Percentiles rank a stretch among this genome's conserved stretches.
phyloP scores from a whole-genome alignment of 352 stramenopile genomes.

The Phytophthora meadii region DNA sequence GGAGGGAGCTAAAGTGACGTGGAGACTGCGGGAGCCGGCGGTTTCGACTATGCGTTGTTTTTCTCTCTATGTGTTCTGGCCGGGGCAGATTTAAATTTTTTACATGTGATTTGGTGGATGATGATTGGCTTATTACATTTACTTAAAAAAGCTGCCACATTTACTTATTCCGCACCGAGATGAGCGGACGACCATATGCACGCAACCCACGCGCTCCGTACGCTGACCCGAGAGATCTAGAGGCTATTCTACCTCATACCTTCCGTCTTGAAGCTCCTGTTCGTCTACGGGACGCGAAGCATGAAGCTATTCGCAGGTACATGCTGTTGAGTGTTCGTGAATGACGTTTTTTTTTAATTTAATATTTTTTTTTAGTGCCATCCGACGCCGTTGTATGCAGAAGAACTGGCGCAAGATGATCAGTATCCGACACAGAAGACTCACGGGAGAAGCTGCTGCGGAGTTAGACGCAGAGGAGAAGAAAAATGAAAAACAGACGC shows the following conservation, averaged over 20 bases:
- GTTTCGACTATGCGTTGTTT: slow-evolving; percentile 39
- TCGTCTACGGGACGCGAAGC: slow-evolving; percentile 33
- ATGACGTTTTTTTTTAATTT: slow-evolving; percentile 8
- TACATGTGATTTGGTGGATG: slow-evolving; percentile 15
- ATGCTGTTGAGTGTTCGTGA: not conserved
- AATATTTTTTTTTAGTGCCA: slow-evolving; percentile 47
- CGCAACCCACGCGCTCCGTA: slow-evolving; percentile 56
- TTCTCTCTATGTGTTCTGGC: slow-evolving; percentile 33
- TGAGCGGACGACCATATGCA: slow-evolving; percentile 81
- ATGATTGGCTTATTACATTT: slow-evolving; percentile 24
- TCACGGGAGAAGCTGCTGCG: slow-evolving; percentile 20
- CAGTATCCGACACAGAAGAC: slow-evolving; percentile 49
- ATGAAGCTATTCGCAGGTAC: slow-evolving; percentile 64
- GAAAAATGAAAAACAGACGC: slow-evolving; percentile 18
- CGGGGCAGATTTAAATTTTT: slow-evolving; percentile 9
- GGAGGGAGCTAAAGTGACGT: not conserved
- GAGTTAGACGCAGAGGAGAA: slow-evolving; percentile 16
- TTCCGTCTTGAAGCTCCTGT: slow-evolving; percentile 51
- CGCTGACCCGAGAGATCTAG: slow-evolving; percentile 59
- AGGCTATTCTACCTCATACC: slow-evolving; percentile 64
- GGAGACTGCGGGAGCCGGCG: slow-evolving; percentile 22
- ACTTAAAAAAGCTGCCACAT: slow-evolving; percentile 21
- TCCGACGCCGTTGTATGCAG: slow-evolving; percentile 70
- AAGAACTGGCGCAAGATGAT: slow-evolving; percentile 88
- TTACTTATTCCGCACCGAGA: slow-evolving; percentile 22